phyloP scores from a whole-genome alignment of 257 asterid genomes.

The Vinca minor region DNA sequence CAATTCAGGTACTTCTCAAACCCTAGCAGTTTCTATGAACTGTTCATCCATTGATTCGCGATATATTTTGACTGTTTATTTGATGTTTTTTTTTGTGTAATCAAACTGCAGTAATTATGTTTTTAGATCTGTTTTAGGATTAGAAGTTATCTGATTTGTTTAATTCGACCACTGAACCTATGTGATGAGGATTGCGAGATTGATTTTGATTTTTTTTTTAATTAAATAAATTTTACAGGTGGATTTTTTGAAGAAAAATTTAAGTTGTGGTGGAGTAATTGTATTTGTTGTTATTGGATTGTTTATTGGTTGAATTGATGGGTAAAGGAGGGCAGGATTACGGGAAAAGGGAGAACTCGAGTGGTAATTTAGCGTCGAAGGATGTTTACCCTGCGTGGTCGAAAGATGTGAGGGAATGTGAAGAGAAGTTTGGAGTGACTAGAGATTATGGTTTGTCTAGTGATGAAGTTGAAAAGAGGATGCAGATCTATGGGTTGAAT shows the following conservation, averaged over 20 bases:
- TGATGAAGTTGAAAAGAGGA: constrained; percentile 59
- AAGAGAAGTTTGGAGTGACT: constrained; percentile 52
- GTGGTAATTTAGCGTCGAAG: constrained; percentile 18
- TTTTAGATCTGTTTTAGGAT: neutral
- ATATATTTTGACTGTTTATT: too few relatives aligned
- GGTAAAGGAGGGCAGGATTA: constrained; percentile 77
- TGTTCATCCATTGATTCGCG: neutral
- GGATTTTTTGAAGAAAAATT: neutral
- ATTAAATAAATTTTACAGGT: constrained; percentile 15
- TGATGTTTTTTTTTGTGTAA: neutral
- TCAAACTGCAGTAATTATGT: neutral
- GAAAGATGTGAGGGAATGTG: constrained; percentile 72
- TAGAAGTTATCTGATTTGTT: neutral
- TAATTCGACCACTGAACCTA: neutral
- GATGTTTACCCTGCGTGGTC: constrained; percentile 65
- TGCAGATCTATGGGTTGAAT: constrained; percentile 77
- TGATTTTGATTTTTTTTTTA: constrained; percentile 25
- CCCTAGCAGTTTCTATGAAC: constrained; percentile 2
- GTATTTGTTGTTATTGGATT: constrained; percentile 3
- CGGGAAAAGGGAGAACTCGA: constrained; percentile 42
- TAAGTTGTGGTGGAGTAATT: constrained; percentile 4
- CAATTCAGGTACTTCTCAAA: constrained; percentile 6
- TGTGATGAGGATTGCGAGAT: too few relatives aligned
- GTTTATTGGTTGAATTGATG: constrained; percentile 38
- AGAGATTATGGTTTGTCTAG: constrained; percentile 52